Percentiles rank a stretch among this genome's conserved stretches.
Conservation (phyloP, 495 filamentous ascomycete species). For the Jackrogersella multiformis region DNA sequence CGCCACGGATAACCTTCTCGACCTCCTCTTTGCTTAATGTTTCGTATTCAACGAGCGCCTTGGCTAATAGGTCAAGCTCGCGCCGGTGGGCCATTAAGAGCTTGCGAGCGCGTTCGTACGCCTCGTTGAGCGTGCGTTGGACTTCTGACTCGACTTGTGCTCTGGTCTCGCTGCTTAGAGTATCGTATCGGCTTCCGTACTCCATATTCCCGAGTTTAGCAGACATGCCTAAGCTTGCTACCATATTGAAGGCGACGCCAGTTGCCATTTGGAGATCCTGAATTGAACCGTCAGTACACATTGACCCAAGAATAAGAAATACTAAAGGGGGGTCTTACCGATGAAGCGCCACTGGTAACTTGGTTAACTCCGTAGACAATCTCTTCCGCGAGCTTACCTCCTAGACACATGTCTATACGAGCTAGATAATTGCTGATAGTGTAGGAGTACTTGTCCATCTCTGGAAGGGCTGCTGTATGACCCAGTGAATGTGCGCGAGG, state of each 20-base stretch:
- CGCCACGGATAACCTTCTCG: constrained; percentile 83
- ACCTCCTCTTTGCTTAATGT: constrained; percentile 88
- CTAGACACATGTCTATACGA: constrained; percentile 82
- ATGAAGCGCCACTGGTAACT: constrained; percentile 82
- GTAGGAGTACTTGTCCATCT: constrained; percentile 87
- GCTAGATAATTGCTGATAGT: constrained; percentile 78
- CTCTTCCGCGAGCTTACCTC: constrained; percentile 94
- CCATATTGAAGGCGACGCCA: constrained; percentile 79
- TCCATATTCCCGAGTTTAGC: constrained; percentile 89
- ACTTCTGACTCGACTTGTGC: constrained; percentile 87
- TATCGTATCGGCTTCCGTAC: constrained; percentile 78
- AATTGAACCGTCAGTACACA: constrained; percentile 31
- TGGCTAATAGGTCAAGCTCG: constrained; percentile 85
- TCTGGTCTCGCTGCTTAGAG: constrained; percentile 83
- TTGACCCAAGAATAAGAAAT: not conserved
- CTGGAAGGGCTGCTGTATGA: constrained; percentile 82
- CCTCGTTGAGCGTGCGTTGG: constrained; percentile 83
- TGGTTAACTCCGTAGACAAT: constrained; percentile 87
- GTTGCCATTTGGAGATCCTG: constrained; percentile 89
- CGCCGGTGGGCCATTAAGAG: constrained; percentile 76
- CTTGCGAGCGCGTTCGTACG: constrained; percentile 73
- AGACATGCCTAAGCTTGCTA: constrained; percentile 88
- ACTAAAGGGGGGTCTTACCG: constrained; percentile 60
- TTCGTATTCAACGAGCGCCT: constrained; percentile 93
- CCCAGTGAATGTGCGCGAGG: constrained; percentile 87